These are phyloP conservation scores for Fusarium sp. DNA, from an alignment of 2,329 filamentous ascomycete genomes.

Conservation along the genomic window DNA sequence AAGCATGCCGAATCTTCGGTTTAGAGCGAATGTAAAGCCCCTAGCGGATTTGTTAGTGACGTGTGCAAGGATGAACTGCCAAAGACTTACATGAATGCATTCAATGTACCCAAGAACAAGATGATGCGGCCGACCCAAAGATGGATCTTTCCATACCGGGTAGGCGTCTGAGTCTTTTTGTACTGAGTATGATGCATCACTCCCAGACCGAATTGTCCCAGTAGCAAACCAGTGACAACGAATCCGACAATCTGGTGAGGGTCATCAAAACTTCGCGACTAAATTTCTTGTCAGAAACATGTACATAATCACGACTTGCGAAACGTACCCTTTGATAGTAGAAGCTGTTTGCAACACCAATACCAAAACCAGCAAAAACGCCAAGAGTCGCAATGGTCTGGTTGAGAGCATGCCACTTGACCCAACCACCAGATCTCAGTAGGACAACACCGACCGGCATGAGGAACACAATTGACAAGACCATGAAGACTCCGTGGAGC, in stretches of 20 bases:
- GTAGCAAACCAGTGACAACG: constrained; percentile 61
- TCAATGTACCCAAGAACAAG: constrained; percentile 64
- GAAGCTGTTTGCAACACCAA: constrained; percentile 65
- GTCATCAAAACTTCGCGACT: constrained; percentile 65
- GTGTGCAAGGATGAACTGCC: neutral
- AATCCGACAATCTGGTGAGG: constrained; percentile 70
- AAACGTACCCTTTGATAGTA: constrained; percentile 65
- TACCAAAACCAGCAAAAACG: constrained; percentile 60
- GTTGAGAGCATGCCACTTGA: constrained; percentile 65
- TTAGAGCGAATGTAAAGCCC: constrained; percentile 68
- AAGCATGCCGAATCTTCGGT: constrained; percentile 58
- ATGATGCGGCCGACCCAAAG: constrained; percentile 67
- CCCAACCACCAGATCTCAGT: constrained; percentile 62
- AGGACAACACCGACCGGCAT: constrained; percentile 67
- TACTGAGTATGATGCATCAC: constrained; percentile 66
- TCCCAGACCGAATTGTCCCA: constrained; percentile 66
- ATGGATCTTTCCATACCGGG: constrained; percentile 65
- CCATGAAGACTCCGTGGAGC: constrained; percentile 64
- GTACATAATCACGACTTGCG: too few species aligned
- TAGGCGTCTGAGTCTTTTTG: constrained; percentile 60
- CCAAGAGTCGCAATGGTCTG: constrained; percentile 62
- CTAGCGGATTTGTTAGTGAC: constrained; percentile 46
- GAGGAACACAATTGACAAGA: constrained; percentile 64
- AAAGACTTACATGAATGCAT: constrained; percentile 65
- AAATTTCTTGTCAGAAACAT: constrained; percentile 16